Evolutionary conservation across 1,139 yeast genomes (phyloP).

Genomic region (Debaryomyces sp.): DNA sequence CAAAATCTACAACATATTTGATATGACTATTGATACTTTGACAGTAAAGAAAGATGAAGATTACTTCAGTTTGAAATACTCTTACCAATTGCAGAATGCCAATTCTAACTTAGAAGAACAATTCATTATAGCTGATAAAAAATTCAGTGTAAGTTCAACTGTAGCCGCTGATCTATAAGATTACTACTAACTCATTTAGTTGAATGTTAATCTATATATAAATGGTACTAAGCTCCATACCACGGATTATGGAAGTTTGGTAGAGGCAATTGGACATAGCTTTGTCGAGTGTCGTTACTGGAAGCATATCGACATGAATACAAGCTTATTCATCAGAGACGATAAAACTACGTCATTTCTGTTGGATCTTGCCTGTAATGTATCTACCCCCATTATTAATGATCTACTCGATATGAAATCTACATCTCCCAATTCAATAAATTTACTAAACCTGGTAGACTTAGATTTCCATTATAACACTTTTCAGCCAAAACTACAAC

Average conservation of each 20-base stretch:
- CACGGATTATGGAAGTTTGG: slow-evolving; percentile 15
- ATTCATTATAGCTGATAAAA: slow-evolving; percentile 14
- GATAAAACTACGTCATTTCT: slow-evolving; percentile 12
- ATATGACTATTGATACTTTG: slow-evolving; percentile 3
- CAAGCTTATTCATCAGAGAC: slow-evolving; percentile 14
- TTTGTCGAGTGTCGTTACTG: slow-evolving; percentile 17
- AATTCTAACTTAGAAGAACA: background rate
- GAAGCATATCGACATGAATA: slow-evolving; percentile 20
- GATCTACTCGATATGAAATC: slow-evolving; percentile 12
- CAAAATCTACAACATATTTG: background rate
- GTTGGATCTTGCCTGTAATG: slow-evolving; percentile 24
- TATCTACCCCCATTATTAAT: slow-evolving; percentile 18
- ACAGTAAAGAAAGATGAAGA: slow-evolving; percentile 13
- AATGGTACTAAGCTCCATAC: slow-evolving; percentile 17
- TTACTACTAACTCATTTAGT: slow-evolving; percentile 10
- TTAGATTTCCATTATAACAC: slow-evolving; percentile 17
- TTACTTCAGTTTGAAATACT: slow-evolving; percentile 17
- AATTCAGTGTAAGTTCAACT: slow-evolving; percentile 16
- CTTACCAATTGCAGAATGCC: slow-evolving; percentile 4
- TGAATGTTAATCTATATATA: slow-evolving; percentile 16
- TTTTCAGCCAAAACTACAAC: slow-evolving; percentile 8
- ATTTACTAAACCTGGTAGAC: slow-evolving; percentile 13
- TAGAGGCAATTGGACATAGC: slow-evolving; percentile 15
- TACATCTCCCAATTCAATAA: background rate
- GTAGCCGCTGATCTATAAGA: background rate